A percentile compares a stretch with the other conserved stretches of the same genome.
These are phyloP conservation scores for Penicillium sp. DNA, from an alignment of 2,329 filamentous ascomycete species.

Conservation along the genomic window DNA sequence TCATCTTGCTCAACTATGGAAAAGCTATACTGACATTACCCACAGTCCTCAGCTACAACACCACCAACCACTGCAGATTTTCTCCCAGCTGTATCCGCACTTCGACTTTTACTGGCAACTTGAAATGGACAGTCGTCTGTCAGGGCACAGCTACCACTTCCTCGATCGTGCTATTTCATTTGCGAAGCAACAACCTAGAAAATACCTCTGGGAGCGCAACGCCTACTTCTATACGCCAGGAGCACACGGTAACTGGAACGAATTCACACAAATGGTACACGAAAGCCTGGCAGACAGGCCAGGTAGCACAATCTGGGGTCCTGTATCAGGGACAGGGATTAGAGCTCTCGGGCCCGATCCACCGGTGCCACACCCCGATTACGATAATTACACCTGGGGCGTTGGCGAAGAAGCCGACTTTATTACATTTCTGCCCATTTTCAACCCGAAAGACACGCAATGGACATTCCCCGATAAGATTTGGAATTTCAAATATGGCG, in stretches of 20 bases:
- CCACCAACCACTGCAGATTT: slow-evolving; percentile 64
- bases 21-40: too few relatives aligned
- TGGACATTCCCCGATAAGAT: slow-evolving; percentile 27
- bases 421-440: slow-evolving; percentile 28
- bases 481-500: slow-evolving; percentile 26
- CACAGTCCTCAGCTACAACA: slow-evolving; percentile 45
- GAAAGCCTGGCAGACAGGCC: slow-evolving; percentile 18
- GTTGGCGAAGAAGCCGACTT: slow-evolving; percentile 29
- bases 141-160: slow-evolving; percentile 72
- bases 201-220: slow-evolving; percentile 77
- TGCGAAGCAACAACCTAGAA: slow-evolving; percentile 69
- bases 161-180: slow-evolving; percentile 70
- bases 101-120: slow-evolving; percentile 73
- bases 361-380: slow-evolving; percentile 18
- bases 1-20: too few relatives aligned
- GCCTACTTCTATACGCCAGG: slow-evolving; percentile 76
- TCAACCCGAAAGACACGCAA: slow-evolving; percentile 24
- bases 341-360: slow-evolving; percentile 28
- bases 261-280: slow-evolving; percentile 69
- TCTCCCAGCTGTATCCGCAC: slow-evolving; percentile 65
- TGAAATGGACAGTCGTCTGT: slow-evolving; percentile 70
- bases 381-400: slow-evolving; percentile 31
- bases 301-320: slow-evolving; percentile 30
- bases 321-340: slow-evolving; percentile 26
- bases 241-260: slow-evolving; percentile 71